Evolutionary conservation across 352 stramenopile species (phyloP), one percentile per base, ranked within the genome.

Genomic region (Pythium vanterpoolii): DNA sequence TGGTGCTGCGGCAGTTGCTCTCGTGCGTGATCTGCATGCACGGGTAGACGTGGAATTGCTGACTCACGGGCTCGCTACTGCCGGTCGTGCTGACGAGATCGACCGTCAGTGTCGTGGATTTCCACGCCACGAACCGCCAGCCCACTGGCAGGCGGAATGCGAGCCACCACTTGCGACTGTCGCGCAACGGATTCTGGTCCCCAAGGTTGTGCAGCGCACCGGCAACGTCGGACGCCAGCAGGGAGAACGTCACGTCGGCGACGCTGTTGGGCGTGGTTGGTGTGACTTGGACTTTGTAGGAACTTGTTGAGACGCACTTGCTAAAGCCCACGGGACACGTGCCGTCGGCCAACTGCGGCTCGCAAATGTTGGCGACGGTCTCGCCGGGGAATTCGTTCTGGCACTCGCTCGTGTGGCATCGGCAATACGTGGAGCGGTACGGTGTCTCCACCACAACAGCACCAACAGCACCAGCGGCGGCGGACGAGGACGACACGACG

Each of bases 51-150:
- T 71, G 63, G 6, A 72, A 64, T 18, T 56, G 33, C 26, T 47
- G 40, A 16, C 24, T 28, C 14, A 55, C 53, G 49, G 50, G 33
- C 18, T 16, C 11, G 21, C 30, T 4, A 27, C 3, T 19, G n/a
- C 33, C 44, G 2, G 5, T 42, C 7, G 49, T 62, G 0, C 11
- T n/a, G 1, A 59, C 61, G 45, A 90, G 55, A 10, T 69, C 77
- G n/a, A 87, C 77, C 23, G 77, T 46, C 6, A 82, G 69, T 2
- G 57, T 66, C 45, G 83, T 90, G 52, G 71, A 83, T 27, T 72
- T 61, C 83, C 80, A 90, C 9, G 71, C 60, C 18, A 93, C 80
- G 48, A 89, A 93, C 54, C 79, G 73, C 83, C 83, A 93, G 23
- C 66, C 76, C 23, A 38, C 60, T 10, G 80, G 83, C 1, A 93